Evolutionary conservation across 331 rosid genomes (phyloP).

Genomic region (Telfairia occidentalis): DNA sequence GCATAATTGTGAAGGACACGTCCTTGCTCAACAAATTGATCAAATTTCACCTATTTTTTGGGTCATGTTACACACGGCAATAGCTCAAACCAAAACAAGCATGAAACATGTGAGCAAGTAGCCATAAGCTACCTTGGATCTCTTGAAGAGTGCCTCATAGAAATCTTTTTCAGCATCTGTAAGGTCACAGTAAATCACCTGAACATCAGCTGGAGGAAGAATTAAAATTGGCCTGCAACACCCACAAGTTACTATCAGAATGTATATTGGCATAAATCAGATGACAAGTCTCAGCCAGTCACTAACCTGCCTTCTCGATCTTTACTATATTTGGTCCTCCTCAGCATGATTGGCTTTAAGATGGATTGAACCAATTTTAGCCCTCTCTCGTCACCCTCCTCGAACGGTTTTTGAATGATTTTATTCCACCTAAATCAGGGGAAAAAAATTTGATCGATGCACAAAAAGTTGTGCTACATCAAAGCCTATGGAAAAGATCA

Average conservation of each 20-base stretch:
- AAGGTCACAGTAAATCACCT: slow-evolving; percentile 78
- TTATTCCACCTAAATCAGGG: slow-evolving; percentile 77
- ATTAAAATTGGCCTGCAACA: slow-evolving; percentile 78
- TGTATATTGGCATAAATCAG: slow-evolving; percentile 10
- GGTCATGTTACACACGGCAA: slow-evolving; percentile 4
- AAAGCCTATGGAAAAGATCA: neutral
- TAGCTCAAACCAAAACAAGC: neutral
- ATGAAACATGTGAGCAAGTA: neutral
- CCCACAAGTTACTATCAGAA: slow-evolving; percentile 15
- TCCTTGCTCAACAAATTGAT: slow-evolving; percentile 94
- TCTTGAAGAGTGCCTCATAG: slow-evolving; percentile 78
- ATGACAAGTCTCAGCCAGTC: slow-evolving; percentile 7
- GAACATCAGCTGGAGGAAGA: slow-evolving; percentile 91
- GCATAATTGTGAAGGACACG: slow-evolving; percentile 99
- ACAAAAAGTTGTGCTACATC: slow-evolving; percentile 14
- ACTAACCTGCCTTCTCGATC: slow-evolving; percentile 83
- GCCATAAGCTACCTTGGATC: slow-evolving; percentile 54
- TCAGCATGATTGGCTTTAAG: slow-evolving; percentile 83
- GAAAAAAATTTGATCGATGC: slow-evolving; percentile 11
- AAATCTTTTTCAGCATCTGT: slow-evolving; percentile 89
- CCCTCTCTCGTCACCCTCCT: slow-evolving; percentile 92
- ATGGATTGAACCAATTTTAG: slow-evolving; percentile 82
- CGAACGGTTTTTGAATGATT: slow-evolving; percentile 90
- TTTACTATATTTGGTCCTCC: slow-evolving; percentile 87
- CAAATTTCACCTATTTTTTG: slow-evolving; percentile 61